phyloP scores from a whole-genome alignment of 1,284 basidiomycete genomes.

The Phlebopus sp. region DNA sequence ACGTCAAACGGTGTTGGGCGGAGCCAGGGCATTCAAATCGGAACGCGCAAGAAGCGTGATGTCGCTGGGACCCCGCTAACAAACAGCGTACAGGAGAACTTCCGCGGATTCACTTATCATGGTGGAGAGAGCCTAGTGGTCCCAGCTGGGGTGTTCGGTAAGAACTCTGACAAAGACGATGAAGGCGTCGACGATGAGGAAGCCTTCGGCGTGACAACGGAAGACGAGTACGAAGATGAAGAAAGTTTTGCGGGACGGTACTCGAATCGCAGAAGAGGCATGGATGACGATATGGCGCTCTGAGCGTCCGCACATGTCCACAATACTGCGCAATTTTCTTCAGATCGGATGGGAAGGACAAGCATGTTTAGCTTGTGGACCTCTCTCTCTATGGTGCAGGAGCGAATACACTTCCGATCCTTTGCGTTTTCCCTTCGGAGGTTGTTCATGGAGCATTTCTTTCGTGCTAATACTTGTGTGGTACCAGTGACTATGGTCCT shows the following conservation, averaged over 20 bases:
- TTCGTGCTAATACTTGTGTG: constrained; percentile 1
- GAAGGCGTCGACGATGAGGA: constrained; percentile 47
- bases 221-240: constrained; percentile 66
- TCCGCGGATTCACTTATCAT: constrained; percentile 87
- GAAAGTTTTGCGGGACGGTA: constrained; percentile 60
- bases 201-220: constrained; percentile 48
- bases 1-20: constrained; percentile 16
- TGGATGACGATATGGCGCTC: constrained; percentile 41
- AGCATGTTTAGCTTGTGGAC: constrained; percentile 15
- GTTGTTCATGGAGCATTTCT: constrained; percentile 5
- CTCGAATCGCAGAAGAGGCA: constrained; percentile 50
- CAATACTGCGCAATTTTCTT: constrained; percentile 11
- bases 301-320: constrained; percentile 17
- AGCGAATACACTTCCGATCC: constrained; percentile 6
- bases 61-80: constrained; percentile 68
- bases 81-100: constrained; percentile 91
- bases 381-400: constrained; percentile 8
- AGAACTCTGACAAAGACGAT: constrained; percentile 39
- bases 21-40: constrained; percentile 56
- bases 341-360: constrained; percentile 15
- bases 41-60: constrained; percentile 46
- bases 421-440: neutral
- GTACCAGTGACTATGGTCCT: constrained; percentile 3
- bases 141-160: constrained; percentile 38
- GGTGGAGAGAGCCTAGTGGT: constrained; percentile 73